These are phyloP conservation scores for Ambrosia artemisiifolia DNA, from an alignment of 129 eudicot genomes.

Conservation along the genomic window DNA sequence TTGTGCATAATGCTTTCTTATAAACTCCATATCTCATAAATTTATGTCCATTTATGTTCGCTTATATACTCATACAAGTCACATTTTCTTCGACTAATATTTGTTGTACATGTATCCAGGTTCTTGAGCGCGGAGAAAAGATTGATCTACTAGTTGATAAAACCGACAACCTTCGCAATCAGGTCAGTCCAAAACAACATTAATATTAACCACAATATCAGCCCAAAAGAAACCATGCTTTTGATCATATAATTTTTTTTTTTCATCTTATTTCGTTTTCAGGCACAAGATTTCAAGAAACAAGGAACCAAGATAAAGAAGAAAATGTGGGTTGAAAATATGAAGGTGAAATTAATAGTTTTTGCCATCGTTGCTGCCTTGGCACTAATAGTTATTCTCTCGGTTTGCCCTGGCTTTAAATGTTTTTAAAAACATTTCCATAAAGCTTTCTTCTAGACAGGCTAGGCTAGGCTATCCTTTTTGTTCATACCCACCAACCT, in stretches of 20 bases:
- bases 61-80: neutral
- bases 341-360: conserved; percentile 53
- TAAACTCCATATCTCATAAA: neutral
- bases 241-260: neutral
- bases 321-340: conserved; percentile 54
- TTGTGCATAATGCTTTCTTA: neutral
- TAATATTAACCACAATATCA: neutral
- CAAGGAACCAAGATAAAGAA: conserved; percentile 43
- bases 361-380: conserved; percentile 29
- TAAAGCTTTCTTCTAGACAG: conserved; percentile 6
- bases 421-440: conserved; percentile 8
- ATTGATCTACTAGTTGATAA: conserved; percentile 59
- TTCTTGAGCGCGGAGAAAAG: conserved; percentile 66
- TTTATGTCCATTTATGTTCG: neutral
- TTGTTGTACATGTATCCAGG: conserved; percentile 30
- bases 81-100: conserved; percentile 5
- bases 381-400: conserved; percentile 29
- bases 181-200: conserved; percentile 32
- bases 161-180: conserved; percentile 52
- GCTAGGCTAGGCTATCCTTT: conserved; percentile 17
- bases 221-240: conserved; percentile 10
- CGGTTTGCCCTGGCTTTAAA: conserved; percentile 34
- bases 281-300: conserved; percentile 44
- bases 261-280: neutral
- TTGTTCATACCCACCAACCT: neutral